Evolutionary conservation across 352 stramenopile genomes (phyloP), one percentile per base, ranked within the genome.

Genomic region (Pythium monospermum): DNA sequence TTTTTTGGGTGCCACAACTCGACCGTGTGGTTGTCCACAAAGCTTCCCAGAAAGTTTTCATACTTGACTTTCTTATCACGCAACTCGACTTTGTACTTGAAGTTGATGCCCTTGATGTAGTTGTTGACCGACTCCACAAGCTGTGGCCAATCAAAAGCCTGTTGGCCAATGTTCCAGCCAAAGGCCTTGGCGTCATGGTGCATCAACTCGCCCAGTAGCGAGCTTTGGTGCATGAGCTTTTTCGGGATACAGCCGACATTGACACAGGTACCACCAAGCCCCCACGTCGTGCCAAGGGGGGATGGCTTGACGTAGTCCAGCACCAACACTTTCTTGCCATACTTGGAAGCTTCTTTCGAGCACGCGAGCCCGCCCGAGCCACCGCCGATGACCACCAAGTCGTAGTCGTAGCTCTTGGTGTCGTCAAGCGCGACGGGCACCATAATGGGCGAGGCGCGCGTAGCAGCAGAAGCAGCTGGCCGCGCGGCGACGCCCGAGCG

Each of bases 171-270:
- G 21, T 60, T 71, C 78, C 97, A 97, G 40, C 96, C 96, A 56
- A 96, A 98, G 33, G 73, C 71, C 18, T 73, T 68, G 13, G 69
- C 62, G 66, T 98, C 95, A 40, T 87, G 76, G 51, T 91, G 73
- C 36, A 97, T 71, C 10, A 76, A 52, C 55, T 98, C 91, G 43
- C 90, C 84, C 3, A 98, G 74, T 27, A 98, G 53, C 31, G 94
- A 85, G 55, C 94, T 96, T 62, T 97, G 87, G 64, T 99, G 96
- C 89, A 99, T 99, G 13, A 99, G 76, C 68, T 99, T 99, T 76
- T 99, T 99, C 23, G 97, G 96, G 61, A 99, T 99, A 59, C 97
- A 99, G 16, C 97, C 97, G 5, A 99, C 96, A 68, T 99, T 99
- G 50, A 99, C 96, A 58, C 97, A 99, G 25, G 97, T 99, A 41